Percentiles rank a stretch among this genome's conserved stretches.
Evolutionary conservation across 2,329 filamentous ascomycete species (phyloP).

Genomic region (Ophiosphaerella korrae): DNA sequence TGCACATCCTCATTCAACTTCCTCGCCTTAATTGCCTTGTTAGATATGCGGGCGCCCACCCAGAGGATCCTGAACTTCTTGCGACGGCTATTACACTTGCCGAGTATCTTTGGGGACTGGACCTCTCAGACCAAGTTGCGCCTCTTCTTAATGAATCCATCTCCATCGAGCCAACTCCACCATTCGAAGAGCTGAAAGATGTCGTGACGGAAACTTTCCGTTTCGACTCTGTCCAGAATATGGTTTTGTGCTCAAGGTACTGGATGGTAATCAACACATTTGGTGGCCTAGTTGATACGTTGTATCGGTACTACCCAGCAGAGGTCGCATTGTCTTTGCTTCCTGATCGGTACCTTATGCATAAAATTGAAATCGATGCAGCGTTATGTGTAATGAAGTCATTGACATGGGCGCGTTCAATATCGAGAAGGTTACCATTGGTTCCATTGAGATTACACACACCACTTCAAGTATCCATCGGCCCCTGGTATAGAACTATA

Average conservation of each 20-base stretch:
- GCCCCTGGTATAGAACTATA: slow-evolving; percentile 31
- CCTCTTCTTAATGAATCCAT: slow-evolving; percentile 20
- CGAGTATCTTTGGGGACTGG: slow-evolving; percentile 26
- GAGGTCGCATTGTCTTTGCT: slow-evolving; percentile 21
- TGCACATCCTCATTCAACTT: slow-evolving; percentile 37
- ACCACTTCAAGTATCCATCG: slow-evolving; percentile 31
- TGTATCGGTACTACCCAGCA: slow-evolving; percentile 29
- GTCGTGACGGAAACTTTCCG: slow-evolving; percentile 23
- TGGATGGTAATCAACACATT: slow-evolving; percentile 33
- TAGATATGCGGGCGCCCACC: slow-evolving; percentile 23
- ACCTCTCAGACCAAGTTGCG: slow-evolving; percentile 20
- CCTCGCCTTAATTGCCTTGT: slow-evolving; percentile 31
- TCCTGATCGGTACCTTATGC: slow-evolving; percentile 18
- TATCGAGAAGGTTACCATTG: slow-evolving; percentile 29
- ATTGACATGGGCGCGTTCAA: slow-evolving; percentile 22
- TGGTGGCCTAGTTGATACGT: slow-evolving; percentile 29
- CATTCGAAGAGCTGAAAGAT: slow-evolving; percentile 22
- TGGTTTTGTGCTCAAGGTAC: slow-evolving; percentile 31
- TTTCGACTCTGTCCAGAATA: slow-evolving; percentile 29
- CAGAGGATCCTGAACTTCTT: slow-evolving; percentile 22
- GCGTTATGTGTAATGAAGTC: slow-evolving; percentile 28
- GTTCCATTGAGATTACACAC: slow-evolving; percentile 36
- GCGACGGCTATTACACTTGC: slow-evolving; percentile 27
- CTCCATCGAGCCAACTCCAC: slow-evolving; percentile 12
- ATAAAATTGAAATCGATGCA: slow-evolving; percentile 22